Evolutionary conservation across 2,329 filamentous ascomycete species (phyloP).

Genomic region (Thielaviopsis populi): DNA sequence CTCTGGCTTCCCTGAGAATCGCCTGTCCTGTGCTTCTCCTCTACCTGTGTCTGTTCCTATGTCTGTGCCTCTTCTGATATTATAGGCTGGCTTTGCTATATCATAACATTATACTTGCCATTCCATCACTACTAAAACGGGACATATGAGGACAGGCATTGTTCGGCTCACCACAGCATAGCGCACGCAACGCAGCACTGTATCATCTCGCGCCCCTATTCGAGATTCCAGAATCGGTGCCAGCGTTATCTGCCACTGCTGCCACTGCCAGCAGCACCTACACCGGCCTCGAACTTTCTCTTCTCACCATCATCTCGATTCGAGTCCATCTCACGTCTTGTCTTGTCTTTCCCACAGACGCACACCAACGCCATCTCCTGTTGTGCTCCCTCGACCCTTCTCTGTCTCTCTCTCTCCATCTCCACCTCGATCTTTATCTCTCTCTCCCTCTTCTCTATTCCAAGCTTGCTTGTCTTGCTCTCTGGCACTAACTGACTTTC

Average conservation of each 20-base stretch:
- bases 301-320: neutral
- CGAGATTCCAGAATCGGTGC: neutral
- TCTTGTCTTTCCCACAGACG: too few relatives aligned
- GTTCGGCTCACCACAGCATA: neutral
- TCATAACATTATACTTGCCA: neutral
- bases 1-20: neutral
- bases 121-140: neutral
- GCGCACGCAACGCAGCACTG: neutral
- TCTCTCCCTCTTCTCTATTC: neutral
- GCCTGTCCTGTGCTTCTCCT: neutral
- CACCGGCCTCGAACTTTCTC: neutral
- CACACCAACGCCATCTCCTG: neutral
- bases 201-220: neutral
- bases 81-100: conserved; percentile 10
- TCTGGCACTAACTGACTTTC: neutral
- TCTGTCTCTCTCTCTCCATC: neutral
- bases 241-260: neutral
- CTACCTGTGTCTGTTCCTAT: neutral
- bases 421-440: neutral
- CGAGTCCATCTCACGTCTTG: neutral
- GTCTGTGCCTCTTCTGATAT: neutral
- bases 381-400: neutral
- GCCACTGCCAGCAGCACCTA: neutral
- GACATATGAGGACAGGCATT: conserved; percentile 3
- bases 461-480: neutral